Conservation (phyloP, 2,329 filamentous ascomycete species). For the Whalleya microplaca region DNA sequence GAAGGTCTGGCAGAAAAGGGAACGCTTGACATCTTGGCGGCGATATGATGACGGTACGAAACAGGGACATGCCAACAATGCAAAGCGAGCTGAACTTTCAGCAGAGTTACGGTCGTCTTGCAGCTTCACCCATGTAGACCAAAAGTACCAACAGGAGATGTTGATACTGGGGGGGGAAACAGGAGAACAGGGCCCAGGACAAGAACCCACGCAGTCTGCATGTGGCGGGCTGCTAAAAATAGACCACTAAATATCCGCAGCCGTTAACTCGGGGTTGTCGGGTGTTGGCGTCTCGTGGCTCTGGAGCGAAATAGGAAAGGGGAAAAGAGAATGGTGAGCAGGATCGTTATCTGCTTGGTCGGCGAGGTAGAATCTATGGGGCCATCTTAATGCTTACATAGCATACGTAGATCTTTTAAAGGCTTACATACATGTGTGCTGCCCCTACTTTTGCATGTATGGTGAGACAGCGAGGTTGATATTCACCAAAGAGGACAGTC, state of each 20-base stretch:
- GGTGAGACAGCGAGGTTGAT: background rate
- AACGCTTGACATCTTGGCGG: conserved; percentile 37
- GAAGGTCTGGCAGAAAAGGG: conserved; percentile 34
- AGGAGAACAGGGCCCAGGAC: conserved; percentile 4
- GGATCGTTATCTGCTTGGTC: background rate
- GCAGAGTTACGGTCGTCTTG: conserved; percentile 12
- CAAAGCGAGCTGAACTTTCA: conserved; percentile 13
- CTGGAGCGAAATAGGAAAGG: background rate
- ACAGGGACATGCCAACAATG: conserved; percentile 26
- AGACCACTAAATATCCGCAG: conserved; percentile 9
- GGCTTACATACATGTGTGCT: background rate
- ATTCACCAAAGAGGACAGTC: background rate
- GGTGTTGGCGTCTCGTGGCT: background rate
- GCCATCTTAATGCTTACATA: too few relatives aligned
- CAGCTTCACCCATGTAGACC: conserved; percentile 29
- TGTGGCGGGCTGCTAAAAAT: conserved; percentile 24
- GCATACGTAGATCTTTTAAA: too few relatives aligned
- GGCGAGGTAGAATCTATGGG: background rate
- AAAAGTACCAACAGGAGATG: conserved; percentile 22
- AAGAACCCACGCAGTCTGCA: conserved; percentile 14
- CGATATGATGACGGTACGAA: conserved; percentile 30
- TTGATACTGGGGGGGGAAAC: conserved; percentile 17
- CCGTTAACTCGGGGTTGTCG: conserved; percentile 25
- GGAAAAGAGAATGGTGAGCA: background rate
- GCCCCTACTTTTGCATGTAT: background rate